phyloP scores from a whole-genome alignment of 208 protist species.

The Kentomonas sorsogonicus region DNA sequence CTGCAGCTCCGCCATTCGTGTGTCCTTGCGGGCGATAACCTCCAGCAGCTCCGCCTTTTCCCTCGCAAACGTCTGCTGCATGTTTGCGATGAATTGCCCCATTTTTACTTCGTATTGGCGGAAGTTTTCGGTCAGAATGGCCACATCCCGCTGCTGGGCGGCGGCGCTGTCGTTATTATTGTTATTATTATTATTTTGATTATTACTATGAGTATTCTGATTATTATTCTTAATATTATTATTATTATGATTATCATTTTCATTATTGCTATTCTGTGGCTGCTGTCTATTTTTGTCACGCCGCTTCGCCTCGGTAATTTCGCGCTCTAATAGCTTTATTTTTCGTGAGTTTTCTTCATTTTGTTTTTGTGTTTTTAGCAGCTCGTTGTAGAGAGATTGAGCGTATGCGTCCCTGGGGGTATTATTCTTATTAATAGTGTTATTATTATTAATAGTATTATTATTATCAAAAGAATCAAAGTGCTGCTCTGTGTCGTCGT shows the following conservation, averaged over 20 bases:
- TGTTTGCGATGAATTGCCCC: too few relatives aligned
- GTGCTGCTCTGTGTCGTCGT: neutral
- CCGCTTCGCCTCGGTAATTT: conserved; percentile 31
- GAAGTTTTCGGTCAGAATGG: too few relatives aligned
- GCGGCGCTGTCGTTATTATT: neutral
- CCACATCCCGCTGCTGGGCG: too few relatives aligned
- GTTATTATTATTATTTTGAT: neutral
- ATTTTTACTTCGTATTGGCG: too few relatives aligned
- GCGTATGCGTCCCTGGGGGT: neutral
- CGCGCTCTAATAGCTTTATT: conserved; percentile 24
- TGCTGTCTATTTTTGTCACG: too few relatives aligned
- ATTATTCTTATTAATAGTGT: neutral
- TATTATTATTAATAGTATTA: neutral
- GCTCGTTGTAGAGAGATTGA: too few relatives aligned
- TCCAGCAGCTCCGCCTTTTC: too few relatives aligned
- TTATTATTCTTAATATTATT: conserved; percentile 1
- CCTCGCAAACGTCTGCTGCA: too few relatives aligned
- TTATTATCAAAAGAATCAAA: conserved; percentile 4
- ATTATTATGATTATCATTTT: conserved; percentile 7
- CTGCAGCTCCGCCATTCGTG: too few relatives aligned
- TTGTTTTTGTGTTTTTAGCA: neutral
- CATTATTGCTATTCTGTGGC: too few relatives aligned
- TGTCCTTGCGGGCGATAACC: too few relatives aligned
- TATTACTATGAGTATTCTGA: conserved; percentile 1
- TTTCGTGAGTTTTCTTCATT: neutral